phyloP scores from a whole-genome alignment of 1,139 yeast genomes.

The Saccharomyces hybrid region DNA sequence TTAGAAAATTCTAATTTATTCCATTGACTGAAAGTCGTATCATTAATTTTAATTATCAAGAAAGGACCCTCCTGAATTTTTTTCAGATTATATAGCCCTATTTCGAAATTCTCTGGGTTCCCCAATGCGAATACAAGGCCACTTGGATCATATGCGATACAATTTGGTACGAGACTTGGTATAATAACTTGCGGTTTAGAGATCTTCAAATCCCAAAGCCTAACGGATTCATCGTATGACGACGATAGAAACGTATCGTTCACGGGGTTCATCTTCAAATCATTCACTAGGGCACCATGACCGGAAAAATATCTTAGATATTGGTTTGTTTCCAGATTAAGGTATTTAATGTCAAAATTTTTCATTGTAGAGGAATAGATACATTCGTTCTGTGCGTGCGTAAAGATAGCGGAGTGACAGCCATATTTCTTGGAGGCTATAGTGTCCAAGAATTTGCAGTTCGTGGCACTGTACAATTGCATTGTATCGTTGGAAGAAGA shows the following conservation, averaged over 20 bases:
- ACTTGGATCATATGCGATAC: constrained; percentile 71
- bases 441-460: constrained; percentile 58
- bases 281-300: constrained; percentile 67
- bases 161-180: constrained; percentile 48
- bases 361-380: constrained; percentile 77
- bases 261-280: constrained; percentile 68
- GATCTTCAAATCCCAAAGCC: constrained; percentile 78
- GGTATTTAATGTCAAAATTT: constrained; percentile 66
- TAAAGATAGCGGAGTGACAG: constrained; percentile 76
- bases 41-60: constrained; percentile 35
- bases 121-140: constrained; percentile 78
- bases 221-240: constrained; percentile 69
- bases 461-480: constrained; percentile 69
- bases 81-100: constrained; percentile 56
- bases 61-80: constrained; percentile 53
- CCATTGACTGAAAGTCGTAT: constrained; percentile 42
- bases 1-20: constrained; percentile 74
- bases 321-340: constrained; percentile 70
- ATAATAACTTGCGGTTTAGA: constrained; percentile 57
- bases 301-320: constrained; percentile 83
- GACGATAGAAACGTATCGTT: constrained; percentile 63
- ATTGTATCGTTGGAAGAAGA: constrained; percentile 79
- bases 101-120: constrained; percentile 38
- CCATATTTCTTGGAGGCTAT: constrained; percentile 88
- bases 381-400: constrained; percentile 68